These are phyloP conservation scores for Chamaenerion angustifolium DNA, from an alignment of 345 rosid species.

Conservation along the genomic window DNA sequence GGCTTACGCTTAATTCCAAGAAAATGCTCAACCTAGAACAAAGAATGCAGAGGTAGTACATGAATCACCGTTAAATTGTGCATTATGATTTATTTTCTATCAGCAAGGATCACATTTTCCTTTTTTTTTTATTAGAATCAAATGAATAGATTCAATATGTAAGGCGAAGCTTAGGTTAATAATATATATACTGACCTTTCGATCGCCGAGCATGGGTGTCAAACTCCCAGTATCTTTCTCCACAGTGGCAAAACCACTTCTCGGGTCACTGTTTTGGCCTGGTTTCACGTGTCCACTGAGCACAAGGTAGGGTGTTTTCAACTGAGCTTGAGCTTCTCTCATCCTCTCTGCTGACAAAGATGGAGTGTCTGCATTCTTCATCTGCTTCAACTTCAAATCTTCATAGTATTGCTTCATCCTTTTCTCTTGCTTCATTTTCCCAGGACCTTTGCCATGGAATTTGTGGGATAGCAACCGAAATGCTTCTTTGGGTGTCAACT, in stretches of 20 bases:
- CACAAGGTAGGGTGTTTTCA: constrained; percentile 87
- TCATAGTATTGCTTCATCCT: constrained; percentile 81
- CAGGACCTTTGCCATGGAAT: constrained; percentile 97
- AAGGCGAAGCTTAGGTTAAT: no score
- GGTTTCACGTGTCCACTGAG: constrained; percentile 93
- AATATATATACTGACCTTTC: constrained; percentile 51
- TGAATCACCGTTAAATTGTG: no score
- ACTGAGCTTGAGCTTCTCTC: constrained; percentile 86
- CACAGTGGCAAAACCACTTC: constrained; percentile 64
- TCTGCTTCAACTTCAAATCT: constrained; percentile 88
- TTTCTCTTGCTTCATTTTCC: constrained; percentile 97
- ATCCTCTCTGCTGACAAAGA: constrained; percentile 81
- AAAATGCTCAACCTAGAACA: constrained; percentile 75
- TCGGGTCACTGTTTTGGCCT: constrained; percentile 89
- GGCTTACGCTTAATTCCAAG: constrained; percentile 78
- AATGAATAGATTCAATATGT: no score
- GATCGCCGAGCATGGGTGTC: constrained; percentile 64
- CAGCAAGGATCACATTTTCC: no score
- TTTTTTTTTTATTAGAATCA: no score
- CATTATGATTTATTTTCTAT: no score
- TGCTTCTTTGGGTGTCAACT: constrained; percentile 93
- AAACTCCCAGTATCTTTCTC: constrained; percentile 83
- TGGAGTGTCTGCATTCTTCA: constrained; percentile 97
- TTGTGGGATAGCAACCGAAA: constrained; percentile 75
- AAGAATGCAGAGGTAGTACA: neutral